Evolutionary conservation across 257 asterid genomes (phyloP).

Genomic region (Nyctanthes arbortristis): DNA sequence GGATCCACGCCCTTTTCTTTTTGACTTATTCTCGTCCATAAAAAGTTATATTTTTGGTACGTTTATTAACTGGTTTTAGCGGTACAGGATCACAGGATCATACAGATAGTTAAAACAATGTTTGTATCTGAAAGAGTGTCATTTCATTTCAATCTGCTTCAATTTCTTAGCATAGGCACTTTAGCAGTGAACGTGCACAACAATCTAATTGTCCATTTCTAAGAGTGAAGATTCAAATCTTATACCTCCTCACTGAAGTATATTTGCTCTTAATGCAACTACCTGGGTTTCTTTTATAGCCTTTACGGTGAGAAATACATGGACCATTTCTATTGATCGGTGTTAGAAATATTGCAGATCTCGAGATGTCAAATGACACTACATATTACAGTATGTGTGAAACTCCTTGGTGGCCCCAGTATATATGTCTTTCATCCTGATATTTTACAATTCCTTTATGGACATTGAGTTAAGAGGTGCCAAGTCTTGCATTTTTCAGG

Average conservation of each 20-base stretch:
- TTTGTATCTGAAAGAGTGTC: not conserved
- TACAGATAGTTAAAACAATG: not conserved
- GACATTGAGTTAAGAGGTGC: not conserved
- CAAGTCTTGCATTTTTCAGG: not conserved
- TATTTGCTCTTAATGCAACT: not conserved
- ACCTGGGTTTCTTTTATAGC: not conserved
- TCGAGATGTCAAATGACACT: not conserved
- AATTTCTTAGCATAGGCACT: not conserved
- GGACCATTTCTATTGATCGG: not conserved
- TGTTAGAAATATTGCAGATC: not conserved
- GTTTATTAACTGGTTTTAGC: slow-evolving; percentile 8
- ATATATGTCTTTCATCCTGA: not conserved
- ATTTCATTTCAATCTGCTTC: not conserved
- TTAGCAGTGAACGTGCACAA: not conserved
- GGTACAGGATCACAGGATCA: not conserved
- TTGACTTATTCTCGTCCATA: slow-evolving; percentile 1
- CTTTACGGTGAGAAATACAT: not conserved
- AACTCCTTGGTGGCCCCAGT: not conserved
- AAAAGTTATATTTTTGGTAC: slow-evolving; percentile 7
- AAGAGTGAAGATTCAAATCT: not conserved
- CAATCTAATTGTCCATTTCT: not conserved
- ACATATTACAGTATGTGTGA: not conserved
- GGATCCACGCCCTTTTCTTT: slow-evolving; percentile 21
- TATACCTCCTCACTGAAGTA: slow-evolving; percentile 2
- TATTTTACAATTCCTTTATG: too few relatives aligned